Percentiles rank a stretch among this genome's conserved stretches.
Conservation (phyloP, 345 rosid genomes). For the Citrus cavaleriei region DNA sequence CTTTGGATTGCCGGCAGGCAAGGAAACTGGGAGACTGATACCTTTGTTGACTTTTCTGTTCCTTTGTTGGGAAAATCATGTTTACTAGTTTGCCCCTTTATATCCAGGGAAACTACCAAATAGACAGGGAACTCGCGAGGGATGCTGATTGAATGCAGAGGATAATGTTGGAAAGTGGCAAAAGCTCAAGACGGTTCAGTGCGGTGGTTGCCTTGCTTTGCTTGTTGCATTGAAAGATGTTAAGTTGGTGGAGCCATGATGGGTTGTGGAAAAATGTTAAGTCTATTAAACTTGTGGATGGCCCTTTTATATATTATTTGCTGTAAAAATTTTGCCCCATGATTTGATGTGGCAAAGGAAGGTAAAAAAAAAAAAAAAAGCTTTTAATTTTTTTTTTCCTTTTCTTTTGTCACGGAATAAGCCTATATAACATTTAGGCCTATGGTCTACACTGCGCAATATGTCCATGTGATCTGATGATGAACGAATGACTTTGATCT, state of each 20-base stretch:
- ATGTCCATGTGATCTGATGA: no score
- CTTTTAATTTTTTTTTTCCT: no score
- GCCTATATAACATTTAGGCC: no score
- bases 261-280: not conserved
- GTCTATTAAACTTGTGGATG: not conserved
- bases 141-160: not conserved
- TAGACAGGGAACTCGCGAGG: not conserved
- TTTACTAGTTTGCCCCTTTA: slow-evolving; percentile 1
- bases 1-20: slow-evolving; percentile 12
- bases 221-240: slow-evolving; percentile 10
- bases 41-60: slow-evolving; percentile 25
- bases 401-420: no score
- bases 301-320: slow-evolving; percentile 9
- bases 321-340: not conserved
- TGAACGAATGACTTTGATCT: no score
- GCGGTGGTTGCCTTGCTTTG: slow-evolving; percentile 20
- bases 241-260: slow-evolving; percentile 31
- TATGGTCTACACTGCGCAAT: no score
- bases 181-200: not conserved
- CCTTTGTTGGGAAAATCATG: not conserved
- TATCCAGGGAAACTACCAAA: not conserved
- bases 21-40: slow-evolving; percentile 5
- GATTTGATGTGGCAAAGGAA: not conserved
- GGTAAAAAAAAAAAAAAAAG: no score
- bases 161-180: slow-evolving; percentile 12